Evolutionary conservation across 2,329 filamentous ascomycete species (phyloP), one percentile per base, ranked within the genome.

Genomic region (Pyrenophora tritici-repentis): DNA sequence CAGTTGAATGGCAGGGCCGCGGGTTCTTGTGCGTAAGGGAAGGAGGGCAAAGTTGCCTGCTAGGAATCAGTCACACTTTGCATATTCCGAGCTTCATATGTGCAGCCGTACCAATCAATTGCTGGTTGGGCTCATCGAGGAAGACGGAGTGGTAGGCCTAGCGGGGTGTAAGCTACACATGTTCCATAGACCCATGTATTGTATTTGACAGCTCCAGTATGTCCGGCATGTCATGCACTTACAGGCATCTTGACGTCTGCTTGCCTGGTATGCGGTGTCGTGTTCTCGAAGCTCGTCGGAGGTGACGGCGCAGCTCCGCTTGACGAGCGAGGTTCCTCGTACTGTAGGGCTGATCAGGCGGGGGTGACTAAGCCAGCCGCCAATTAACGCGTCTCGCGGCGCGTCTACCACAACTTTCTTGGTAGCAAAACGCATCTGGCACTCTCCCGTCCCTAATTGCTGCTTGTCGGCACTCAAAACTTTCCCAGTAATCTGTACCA

Each of bases 111-210:
- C 82, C 84, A 73, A 87, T 86, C 65, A 85, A 71, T 68, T 84
- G 83, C 62, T 86, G 83, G 70, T 85, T 84, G 59, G 87, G 81
- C 83, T 91, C 84, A 85, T 93, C 79, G 75, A 87, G 85, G 86
- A 97, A 97, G 83, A 96, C 89, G 75, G 90, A 96, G 83, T 97
- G 95, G 83, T 97, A 97, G 78, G 93, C 93, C 91, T 96, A 65
- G 46, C n/a, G 48, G 42, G 33, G 43, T 47, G 44, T 68, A 38
- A 67, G 63, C 52, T 26, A 6, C 26, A 33, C 12, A 14, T 46
- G 24, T 22, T 33, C 7, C 4, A 16, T 12, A 9, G 10, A 12
- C 13, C 1, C 36, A 22, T 18, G 10, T 20, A 31, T 29, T 18
- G 10, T 20, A 31, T 29, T 24, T 10, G 18, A 40, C 18, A 35